Base-by-base conservation (phyloP, 495 filamentous ascomycete genomes). In the Aspergillus sclerotiicarbonarius region DNA sequence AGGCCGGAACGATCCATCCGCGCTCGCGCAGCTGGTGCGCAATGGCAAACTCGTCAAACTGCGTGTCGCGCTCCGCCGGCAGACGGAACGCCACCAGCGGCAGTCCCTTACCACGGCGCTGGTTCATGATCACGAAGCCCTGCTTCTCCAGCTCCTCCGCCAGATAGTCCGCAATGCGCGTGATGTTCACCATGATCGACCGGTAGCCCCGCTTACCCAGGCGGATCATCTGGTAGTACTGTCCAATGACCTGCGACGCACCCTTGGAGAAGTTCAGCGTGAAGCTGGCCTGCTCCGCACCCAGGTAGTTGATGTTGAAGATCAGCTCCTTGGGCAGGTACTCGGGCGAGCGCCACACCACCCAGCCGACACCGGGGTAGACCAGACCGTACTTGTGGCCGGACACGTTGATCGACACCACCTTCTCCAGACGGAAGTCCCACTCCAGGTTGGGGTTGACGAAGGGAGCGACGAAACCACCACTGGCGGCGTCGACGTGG, bases 271-370 rank as follows among this genome's bases (percentile, higher is more conserved):
- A 96, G 79, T 96, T 96, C 51, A 96, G 82, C n/a, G 92, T 96
- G 79, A 96, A 96, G 52, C 90, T 95, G n/a, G 91, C 86, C 73
- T 96, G 92, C 63, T 96, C 90, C 20, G 92, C 89, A 51, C 92
- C 92, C 3, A 96, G 87, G 71, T 96, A 96, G 77, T 96, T 96
- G 81, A 96, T 93, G 80, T 95, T 96, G 83, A 96, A 96, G 65
- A 96, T 90, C 33, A 96, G 85, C 68, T 96, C 92, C 70, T 92
- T 78, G 25, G 91, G 91, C 1, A 96, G 80, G 71, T 80, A 96
- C 66, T 93, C 85, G 3, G 90, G 88, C 33, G 86, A 81, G 32
- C 91, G 83, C 91, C 91, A 96, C 59, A 96, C 80, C 20, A 92
- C 87, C 92, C 92, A 96, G 58, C 92, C 92, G 31, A 96, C 88